Percentiles rank a stretch among this genome's conserved stretches.
Conservation (phyloP, 768 basidiomycete genomes). For the Auricularia cornea region DNA sequence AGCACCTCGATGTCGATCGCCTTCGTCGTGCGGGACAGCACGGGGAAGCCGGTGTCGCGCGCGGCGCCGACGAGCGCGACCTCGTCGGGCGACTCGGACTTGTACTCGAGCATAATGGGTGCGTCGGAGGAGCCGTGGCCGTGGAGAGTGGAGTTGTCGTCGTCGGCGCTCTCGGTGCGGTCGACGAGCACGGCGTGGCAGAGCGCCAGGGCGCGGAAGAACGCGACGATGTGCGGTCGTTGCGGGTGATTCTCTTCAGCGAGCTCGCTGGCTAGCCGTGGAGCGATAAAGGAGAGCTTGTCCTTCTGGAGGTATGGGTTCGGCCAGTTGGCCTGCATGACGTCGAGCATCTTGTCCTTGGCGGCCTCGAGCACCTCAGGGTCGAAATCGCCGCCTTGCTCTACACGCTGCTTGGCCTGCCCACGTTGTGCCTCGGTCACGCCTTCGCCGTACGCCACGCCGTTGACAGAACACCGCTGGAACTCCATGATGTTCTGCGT, state of each 20-base stretch:
- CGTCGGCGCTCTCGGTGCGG: conserved; percentile 4
- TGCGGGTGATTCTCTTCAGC: conserved; percentile 53
- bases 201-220: conserved; percentile 88
- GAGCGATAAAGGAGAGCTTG: conserved; percentile 81
- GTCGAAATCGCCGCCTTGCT: conserved; percentile 51
- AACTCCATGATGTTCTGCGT: conserved; percentile 99
- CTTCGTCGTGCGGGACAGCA: conserved; percentile 66
- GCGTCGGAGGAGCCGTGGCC: too few species aligned
- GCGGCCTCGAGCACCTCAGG: conserved; percentile 61
- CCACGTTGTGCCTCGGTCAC: conserved; percentile 93
- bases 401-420: conserved; percentile 50
- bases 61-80: conserved; percentile 90
- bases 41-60: conserved; percentile 88
- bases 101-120: conserved; percentile 62
- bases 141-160: conserved; percentile 3
- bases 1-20: conserved; percentile 83
- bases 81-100: conserved; percentile 94
- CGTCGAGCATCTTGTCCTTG: conserved; percentile 69
- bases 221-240: conserved; percentile 60
- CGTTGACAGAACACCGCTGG: conserved; percentile 86
- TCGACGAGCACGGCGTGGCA: conserved; percentile 79
- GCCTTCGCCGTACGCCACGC: conserved; percentile 84
- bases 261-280: conserved; percentile 74
- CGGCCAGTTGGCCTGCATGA: conserved; percentile 69
- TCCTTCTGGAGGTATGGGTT: conserved; percentile 78